Evolutionary conservation across 140 eudicot species (phyloP).

Genomic region (Flaveria floridana): DNA sequence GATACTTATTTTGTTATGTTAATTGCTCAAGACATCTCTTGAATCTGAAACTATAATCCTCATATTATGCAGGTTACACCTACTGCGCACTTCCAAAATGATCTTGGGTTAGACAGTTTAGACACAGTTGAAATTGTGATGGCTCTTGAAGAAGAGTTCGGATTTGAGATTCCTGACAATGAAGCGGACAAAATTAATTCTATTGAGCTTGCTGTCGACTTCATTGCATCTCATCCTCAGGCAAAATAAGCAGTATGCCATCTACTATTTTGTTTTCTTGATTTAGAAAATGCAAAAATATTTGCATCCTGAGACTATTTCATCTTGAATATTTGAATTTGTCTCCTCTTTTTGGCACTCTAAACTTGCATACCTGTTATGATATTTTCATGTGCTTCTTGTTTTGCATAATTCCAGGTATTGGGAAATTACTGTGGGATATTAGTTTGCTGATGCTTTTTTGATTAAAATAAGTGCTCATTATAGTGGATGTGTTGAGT

Average conservation of each 20-base stretch:
- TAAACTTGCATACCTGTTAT: conserved; percentile 11
- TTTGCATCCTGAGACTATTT: conserved; percentile 27
- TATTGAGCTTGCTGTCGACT: conserved; percentile 67
- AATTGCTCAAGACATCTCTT: not conserved
- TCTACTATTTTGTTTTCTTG: conserved; percentile 16
- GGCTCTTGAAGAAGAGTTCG: conserved; percentile 93
- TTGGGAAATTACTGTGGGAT: not conserved
- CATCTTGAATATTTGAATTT: not conserved
- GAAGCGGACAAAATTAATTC: conserved; percentile 87
- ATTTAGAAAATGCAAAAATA: conserved; percentile 16
- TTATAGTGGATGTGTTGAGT: not conserved
- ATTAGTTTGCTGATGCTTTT: too few species aligned
- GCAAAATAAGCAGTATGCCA: conserved; percentile 52
- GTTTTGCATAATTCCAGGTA: conserved; percentile 21
- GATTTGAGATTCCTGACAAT: conserved; percentile 83
- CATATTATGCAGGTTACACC: conserved; percentile 63
- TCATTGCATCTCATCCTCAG: conserved; percentile 84
- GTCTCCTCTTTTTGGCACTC: not conserved
- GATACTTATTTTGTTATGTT: not conserved
- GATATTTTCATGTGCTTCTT: conserved; percentile 2
- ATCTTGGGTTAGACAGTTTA: conserved; percentile 89
- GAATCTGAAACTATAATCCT: not conserved
- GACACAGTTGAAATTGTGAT: conserved; percentile 84
- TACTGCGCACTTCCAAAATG: conserved; percentile 75
- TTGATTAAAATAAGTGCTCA: not conserved